phyloP scores from a whole-genome alignment of 768 basidiomycete species.

The Mycena vitilis region DNA sequence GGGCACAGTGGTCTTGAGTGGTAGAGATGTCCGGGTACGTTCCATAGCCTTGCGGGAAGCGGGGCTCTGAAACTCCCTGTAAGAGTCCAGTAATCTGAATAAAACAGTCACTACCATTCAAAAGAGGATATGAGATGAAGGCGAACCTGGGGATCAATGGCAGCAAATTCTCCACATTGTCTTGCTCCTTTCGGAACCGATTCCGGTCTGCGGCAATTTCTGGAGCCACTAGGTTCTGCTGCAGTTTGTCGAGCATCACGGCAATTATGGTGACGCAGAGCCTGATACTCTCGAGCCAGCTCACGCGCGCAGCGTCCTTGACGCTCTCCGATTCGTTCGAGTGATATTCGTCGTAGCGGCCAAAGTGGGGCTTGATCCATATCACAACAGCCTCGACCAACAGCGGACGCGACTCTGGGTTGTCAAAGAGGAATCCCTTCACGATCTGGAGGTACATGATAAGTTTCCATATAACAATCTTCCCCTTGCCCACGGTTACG shows the following conservation, averaged over 20 bases:
- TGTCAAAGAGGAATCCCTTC: conserved; percentile 88
- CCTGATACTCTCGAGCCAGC: conserved; percentile 92
- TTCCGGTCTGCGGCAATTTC: conserved; percentile 69
- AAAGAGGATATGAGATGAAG: not conserved
- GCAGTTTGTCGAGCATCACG: conserved; percentile 90
- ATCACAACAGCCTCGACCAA: conserved; percentile 89
- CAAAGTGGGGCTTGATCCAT: conserved; percentile 97
- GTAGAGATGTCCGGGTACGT: conserved; percentile 68
- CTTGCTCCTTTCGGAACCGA: conserved; percentile 83
- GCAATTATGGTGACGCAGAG: conserved; percentile 90
- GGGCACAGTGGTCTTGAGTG: conserved; percentile 69
- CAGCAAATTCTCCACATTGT: conserved; percentile 89
- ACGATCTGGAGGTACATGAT: conserved; percentile 95
- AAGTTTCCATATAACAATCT: conserved; percentile 92
- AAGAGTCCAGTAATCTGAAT: conserved; percentile 84
- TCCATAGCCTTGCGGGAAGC: conserved; percentile 78
- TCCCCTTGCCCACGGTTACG: conserved; percentile 80
- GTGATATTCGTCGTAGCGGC: conserved; percentile 87
- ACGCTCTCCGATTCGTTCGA: conserved; percentile 73
- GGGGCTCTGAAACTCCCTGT: conserved; percentile 81
- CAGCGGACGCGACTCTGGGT: conserved; percentile 78
- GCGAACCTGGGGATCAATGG: conserved; percentile 84
- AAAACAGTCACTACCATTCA: conserved; percentile 21
- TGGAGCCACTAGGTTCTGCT: conserved; percentile 81
- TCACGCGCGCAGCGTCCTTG: conserved; percentile 80